Evolutionary conservation across 345 rosid genomes (phyloP), one percentile per base, ranked within the genome.

Genomic region (Citrus maxima): DNA sequence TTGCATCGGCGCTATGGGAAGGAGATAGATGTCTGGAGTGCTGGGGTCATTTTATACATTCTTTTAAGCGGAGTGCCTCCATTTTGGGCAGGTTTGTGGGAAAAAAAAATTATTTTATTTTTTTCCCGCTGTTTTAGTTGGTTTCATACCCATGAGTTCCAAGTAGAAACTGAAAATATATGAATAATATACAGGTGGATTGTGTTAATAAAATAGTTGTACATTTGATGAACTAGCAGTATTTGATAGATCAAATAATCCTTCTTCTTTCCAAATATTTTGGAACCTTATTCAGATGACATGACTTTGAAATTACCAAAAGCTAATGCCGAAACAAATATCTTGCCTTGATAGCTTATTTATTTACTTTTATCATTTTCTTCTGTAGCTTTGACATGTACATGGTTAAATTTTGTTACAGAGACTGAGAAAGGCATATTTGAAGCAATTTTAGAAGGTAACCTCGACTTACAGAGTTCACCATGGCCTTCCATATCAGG

Each of bases 21-120:
- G 89, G 97, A 94, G 79, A 93, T 89, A 6, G 98, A 96, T 80
- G 85, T 94, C 54, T 96, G 99, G 99, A 93, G 99, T 59, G 97
- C 97, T 22, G 99, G 98, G 46, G 83, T 96, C 73, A 93, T 96
- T 56, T 85, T 93, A 60, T 96, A 96, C 88, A 96, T 96, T 84
- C 98, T 96, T 75, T 92, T 96, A n/a, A 72, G 94, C 70, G 98
- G 98, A 21, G 90, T 86, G 65, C 97, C 98, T 84, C 99, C 99
- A 2, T 96, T 94, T 86, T 92, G 94, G 95, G 99, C 89, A 28
- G 98, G 99, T 96, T 91, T 66, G 84, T 49, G 4, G 22, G 24
- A 13, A 46, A 42, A 40, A 3, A 46, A 46, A 46, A 1, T 13
- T 13, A 21, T 16, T 54, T 18, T 54, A 4, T 54, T 18, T 51